Evolutionary conservation across 2,329 filamentous ascomycete genomes (phyloP), one percentile per base, ranked within the genome.

Genomic region (Cladosporium sp.): DNA sequence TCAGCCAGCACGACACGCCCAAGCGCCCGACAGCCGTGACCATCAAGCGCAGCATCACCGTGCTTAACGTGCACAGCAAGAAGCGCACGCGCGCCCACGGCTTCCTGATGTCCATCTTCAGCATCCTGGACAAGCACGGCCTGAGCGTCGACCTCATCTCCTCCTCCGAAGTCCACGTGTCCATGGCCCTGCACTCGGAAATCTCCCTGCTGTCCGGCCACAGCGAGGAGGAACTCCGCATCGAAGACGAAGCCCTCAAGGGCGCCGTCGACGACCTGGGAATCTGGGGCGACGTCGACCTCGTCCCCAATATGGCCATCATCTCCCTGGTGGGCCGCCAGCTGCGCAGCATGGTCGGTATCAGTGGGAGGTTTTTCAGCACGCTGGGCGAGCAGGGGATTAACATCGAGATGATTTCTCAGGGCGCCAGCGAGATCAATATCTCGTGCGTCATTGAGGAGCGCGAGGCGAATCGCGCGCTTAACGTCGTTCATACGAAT

Each of bases 401-500:
- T 65, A 98, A 98, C 67, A 89, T 98, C 60, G 93, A 98, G 73
- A 98, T 98, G 93, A 98, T 98, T 59, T 95, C 89, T 19, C 93
- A 98, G 74, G 93, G 93, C 62, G 93, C 93, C 20, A 96, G 91
- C 67, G 93, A 98, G 75, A 98, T 98, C 72, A 98, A 97, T 69
- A 98, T 98, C 53, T 95, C 90, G 9, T 98, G 93, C 65, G 93
- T 98, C 39, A 95, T 98, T 66, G 89, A 94, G 62, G 88, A 89
- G 58, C 78, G 84, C 57, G 90, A 97, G 65, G 91, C 93, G 18
- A 89, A 91, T 59, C 83, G 93, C 59, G 93, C 93, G 27, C 86
- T 98, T 77, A 97, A 94, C 67, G 89, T 97, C 62, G 78, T 98
- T 57, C 93, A 98, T 68, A 97, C 93, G 16, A 92, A 91, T 72